Base-by-base conservation (phyloP, 2,329 filamentous ascomycete species). In the Parascedosporium putredinis region DNA sequence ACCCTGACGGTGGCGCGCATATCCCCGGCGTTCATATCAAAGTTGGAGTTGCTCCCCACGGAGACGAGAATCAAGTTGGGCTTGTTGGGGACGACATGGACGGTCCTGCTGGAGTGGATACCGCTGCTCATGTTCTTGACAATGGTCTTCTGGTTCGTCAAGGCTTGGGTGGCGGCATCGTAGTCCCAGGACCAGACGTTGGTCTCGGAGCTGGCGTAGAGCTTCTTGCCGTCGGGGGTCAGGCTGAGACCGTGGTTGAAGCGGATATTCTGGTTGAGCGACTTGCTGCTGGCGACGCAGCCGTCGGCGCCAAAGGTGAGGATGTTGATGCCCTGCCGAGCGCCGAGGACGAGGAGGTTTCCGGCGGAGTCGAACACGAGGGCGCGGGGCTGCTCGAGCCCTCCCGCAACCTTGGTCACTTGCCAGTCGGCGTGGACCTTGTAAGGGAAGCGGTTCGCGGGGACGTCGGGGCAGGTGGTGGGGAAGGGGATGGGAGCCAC, bases 111-210 rank as follows among this genome's bases (percentile, higher is more conserved):
- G 29, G 62, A 65, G 56, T 70, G 68, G 33, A 67, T 61, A 8
- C 64, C 66, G 10, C 64, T 60, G 50, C 63, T 63, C 59, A 70
- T 70, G 51, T 63, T 62, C 43, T 54, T 58, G 12, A 70, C 58
- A 14, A 67, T 59, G 2, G 64, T 65, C 57, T 64, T 65, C 52
- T 72, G 68, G 52, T 65, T 65, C 44, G 66, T 66, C 42, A 72
- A 70, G 12, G 72, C 72, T 47, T 68, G 65, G 7, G 69, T 64
- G 3, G 61, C 60, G 4, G 74, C 60, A 58, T 82, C 69, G 57
- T 84, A 85, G 34, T 64, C 62, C 76, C 78, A 84, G 18, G 71
- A 66, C 59, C 70, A 82, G 7, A 74, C 74, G 1, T 62, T 59
- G 10, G 60, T 63, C 57, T 67, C 62, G 20, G 62, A 62, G 50